These are phyloP conservation scores for Starmerella floricola DNA, from an alignment of 805 yeast species.

Conservation along the genomic window DNA sequence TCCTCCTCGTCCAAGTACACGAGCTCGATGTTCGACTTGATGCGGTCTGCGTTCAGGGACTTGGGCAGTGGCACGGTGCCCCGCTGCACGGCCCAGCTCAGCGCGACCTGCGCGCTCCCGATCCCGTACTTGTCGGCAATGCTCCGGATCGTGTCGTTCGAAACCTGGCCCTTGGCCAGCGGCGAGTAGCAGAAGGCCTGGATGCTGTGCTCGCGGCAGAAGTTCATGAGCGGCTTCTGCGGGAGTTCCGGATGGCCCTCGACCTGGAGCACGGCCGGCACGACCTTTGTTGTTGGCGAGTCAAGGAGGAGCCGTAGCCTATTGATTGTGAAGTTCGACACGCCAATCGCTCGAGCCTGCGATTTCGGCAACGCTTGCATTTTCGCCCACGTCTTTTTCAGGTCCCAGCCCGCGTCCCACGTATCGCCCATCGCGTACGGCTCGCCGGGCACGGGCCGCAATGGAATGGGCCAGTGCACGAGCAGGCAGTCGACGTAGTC, in stretches of 20 bases:
- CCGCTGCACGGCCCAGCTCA: constrained; percentile 50
- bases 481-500: constrained; percentile 70
- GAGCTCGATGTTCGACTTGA: constrained; percentile 35
- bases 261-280: constrained; percentile 60
- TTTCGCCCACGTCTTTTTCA: constrained; percentile 47
- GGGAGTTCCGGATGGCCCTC: constrained; percentile 66
- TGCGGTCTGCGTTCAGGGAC: constrained; percentile 53
- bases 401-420: constrained; percentile 26
- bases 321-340: constrained; percentile 50
- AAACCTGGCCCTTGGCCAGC: constrained; percentile 47
- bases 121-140: constrained; percentile 48
- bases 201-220: constrained; percentile 41
- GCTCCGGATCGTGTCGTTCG: constrained; percentile 38
- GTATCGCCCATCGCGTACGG: constrained; percentile 22
- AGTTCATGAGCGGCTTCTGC: constrained; percentile 47
- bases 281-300: constrained; percentile 32
- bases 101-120: constrained; percentile 43
- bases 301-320: constrained; percentile 39
- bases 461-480: constrained; percentile 67
- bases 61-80: constrained; percentile 58
- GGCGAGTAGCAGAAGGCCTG: constrained; percentile 65
- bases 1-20: constrained; percentile 35
- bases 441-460: constrained; percentile 16
- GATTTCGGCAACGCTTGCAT: constrained; percentile 48
- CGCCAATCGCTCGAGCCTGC: constrained; percentile 54